Evolutionary conservation across 768 basidiomycete genomes (phyloP), one percentile per base, ranked within the genome.

Genomic region (Boletus edulis): DNA sequence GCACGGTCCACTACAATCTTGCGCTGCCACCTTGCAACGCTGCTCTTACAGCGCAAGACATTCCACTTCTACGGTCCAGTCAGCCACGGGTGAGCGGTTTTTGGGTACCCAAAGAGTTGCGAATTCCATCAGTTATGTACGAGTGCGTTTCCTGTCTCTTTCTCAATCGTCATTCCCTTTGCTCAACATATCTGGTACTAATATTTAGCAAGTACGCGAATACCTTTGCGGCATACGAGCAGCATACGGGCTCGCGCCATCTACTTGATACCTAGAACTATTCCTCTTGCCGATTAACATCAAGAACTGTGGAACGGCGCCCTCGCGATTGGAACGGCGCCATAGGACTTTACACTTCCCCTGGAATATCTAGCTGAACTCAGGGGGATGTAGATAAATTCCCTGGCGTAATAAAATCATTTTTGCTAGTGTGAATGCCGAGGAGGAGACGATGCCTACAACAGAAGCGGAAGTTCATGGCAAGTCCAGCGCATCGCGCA

Each of bases 271-370:
- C 45, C 45, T 58, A 68, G 72, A 17, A 37, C 55, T 22, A 62
- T 60, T 14, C 27, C 55, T 3, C 67, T 81, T 20, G 62, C 56
- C 0, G 69, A 74, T 51, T 62, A 73, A 42, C 49, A 52, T 9
- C 58, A 60, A 32, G 39, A 54, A 2, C 57, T 80, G 24, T 80
- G 78, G 76, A 68, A 71, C 10, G 80, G 79, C 14, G 14, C 48
- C 4, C 67, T 81, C 39, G 52, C 58, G 4, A 76, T 83, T 18
- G 81, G 81, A 27, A 81, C 74, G 10, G 81, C 81, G 6, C 59
- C 74, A 5, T 62, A 65, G 46, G 39, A 50, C 3, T 80, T 75
- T 55, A 71, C 64, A n/a, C n/a, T n/a, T n/a, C n/a, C n/a, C n/a
- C n/a, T n/a, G n/a, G n/a, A n/a, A n/a, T n/a, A n/a, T n/a, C n/a